phyloP scores from a whole-genome alignment of 768 basidiomycete genomes.

The Thelephora ganbajun region DNA sequence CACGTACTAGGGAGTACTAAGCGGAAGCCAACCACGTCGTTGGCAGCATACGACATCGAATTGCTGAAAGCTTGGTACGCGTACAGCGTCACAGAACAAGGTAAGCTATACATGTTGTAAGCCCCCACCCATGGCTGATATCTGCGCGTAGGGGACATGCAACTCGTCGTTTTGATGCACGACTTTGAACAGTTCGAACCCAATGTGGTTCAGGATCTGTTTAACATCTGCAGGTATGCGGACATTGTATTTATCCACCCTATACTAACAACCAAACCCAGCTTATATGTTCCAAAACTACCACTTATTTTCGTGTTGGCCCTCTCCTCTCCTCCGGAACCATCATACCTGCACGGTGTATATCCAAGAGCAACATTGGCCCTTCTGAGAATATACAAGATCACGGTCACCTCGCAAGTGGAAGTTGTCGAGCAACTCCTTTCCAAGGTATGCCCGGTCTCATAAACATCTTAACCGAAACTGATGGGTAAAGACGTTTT shows the following conservation, averaged over 20 bases:
- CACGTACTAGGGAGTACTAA: constrained; percentile 12
- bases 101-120: constrained; percentile 15
- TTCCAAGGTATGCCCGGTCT: constrained; percentile 27
- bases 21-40: constrained; percentile 32
- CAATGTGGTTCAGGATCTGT: constrained; percentile 47
- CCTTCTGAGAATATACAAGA: constrained; percentile 37
- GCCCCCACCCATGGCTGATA: neutral
- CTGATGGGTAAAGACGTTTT: constrained; percentile 35
- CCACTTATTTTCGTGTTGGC: constrained; percentile 56
- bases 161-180: constrained; percentile 49
- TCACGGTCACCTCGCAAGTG: constrained; percentile 34
- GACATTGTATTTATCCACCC: no score
- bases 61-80: constrained; percentile 48
- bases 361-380: constrained; percentile 49
- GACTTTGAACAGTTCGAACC: constrained; percentile 66
- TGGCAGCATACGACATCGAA: constrained; percentile 50
- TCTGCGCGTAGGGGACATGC: constrained; percentile 10
- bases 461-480: neutral
- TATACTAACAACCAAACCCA: constrained; percentile 12
- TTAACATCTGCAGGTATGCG: constrained; percentile 55
- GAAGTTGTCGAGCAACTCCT: constrained; percentile 40
- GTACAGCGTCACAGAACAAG: constrained; percentile 22
- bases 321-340: constrained; percentile 35
- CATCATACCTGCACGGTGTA: constrained; percentile 38
- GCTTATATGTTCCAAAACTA: constrained; percentile 35